phyloP scores from a whole-genome alignment of 345 rosid genomes.

The Lagerstroemia speciosa region DNA sequence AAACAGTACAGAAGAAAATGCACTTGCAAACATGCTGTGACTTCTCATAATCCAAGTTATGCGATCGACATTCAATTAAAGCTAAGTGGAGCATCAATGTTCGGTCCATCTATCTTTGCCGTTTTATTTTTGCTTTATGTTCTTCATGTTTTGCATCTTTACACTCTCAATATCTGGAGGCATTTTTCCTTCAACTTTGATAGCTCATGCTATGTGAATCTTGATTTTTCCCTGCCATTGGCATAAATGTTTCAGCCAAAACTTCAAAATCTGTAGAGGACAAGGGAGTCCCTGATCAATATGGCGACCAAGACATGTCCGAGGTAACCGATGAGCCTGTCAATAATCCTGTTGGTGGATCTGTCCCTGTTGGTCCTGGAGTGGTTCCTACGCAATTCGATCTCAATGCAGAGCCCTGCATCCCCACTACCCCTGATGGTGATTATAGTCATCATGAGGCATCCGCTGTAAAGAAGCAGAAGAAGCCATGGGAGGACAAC shows the following conservation, averaged over 20 bases:
- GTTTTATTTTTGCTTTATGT: not conserved
- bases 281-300: conserved; percentile 14
- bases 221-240: not conserved
- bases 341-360: conserved; percentile 17
- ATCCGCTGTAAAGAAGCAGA: conserved; percentile 18
- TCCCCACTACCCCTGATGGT: conserved; percentile 11
- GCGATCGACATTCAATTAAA: not conserved
- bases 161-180: not conserved
- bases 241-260: not conserved
- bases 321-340: conserved; percentile 27
- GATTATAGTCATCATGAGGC: conserved; percentile 17
- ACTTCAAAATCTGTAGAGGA: conserved; percentile 17
- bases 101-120: too few relatives aligned
- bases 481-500: conserved; percentile 13
- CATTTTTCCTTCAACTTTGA: not conserved
- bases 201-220: not conserved
- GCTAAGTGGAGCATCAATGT: not conserved
- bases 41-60: not conserved
- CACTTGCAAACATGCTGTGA: not conserved
- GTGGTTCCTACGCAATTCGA: conserved; percentile 21
- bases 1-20: not conserved
- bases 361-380: conserved; percentile 12
- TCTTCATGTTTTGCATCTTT: not conserved
- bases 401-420: conserved; percentile 28
- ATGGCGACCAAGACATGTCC: conserved; percentile 25